Evolutionary conservation across 1,284 basidiomycete genomes (phyloP).

Genomic region (Ganoderma multipileum): DNA sequence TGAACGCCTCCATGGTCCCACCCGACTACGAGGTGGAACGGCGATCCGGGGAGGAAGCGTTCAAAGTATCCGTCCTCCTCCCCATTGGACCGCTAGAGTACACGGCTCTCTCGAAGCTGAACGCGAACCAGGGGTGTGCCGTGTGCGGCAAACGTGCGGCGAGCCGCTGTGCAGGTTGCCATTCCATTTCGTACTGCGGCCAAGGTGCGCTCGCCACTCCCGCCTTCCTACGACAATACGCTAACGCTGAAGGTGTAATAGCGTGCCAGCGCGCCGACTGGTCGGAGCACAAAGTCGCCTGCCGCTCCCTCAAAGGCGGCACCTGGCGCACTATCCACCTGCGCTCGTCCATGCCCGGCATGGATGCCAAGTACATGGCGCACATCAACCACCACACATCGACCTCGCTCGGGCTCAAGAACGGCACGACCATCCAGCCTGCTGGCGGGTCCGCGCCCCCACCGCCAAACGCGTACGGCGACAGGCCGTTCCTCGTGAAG

Average conservation of each 20-base stretch:
- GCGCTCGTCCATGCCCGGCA: constrained; percentile 19
- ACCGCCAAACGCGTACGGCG: constrained; percentile 44
- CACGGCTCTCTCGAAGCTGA: constrained; percentile 45
- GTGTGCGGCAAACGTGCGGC: constrained; percentile 44
- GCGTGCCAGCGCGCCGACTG: constrained; percentile 50
- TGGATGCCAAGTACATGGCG: constrained; percentile 20
- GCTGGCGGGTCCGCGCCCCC: constrained; percentile 5
- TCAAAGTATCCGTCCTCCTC: constrained; percentile 45
- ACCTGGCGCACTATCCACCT: constrained; percentile 46
- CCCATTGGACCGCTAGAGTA: constrained; percentile 47
- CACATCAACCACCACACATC: constrained; percentile 25
- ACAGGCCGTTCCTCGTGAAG: constrained; percentile 49
- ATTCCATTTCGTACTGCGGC: constrained; percentile 47
- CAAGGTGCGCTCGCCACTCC: constrained; percentile 35
- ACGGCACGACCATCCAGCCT: background rate
- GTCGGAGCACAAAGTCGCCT: constrained; percentile 46
- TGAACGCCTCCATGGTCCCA: constrained; percentile 33
- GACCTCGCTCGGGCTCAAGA: background rate
- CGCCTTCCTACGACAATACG: no score
- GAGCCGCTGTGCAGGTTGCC: constrained; percentile 46
- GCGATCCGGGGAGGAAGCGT: constrained; percentile 15
- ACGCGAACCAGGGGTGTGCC: constrained; percentile 44
- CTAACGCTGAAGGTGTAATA: constrained; percentile 20
- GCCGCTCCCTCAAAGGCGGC: constrained; percentile 48
- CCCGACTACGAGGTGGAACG: constrained; percentile 36